Percentiles rank a stretch among this genome's conserved stretches.
phyloP scores from a whole-genome alignment of 306 rosid genomes.

The Trichosanthes cucumerina region DNA sequence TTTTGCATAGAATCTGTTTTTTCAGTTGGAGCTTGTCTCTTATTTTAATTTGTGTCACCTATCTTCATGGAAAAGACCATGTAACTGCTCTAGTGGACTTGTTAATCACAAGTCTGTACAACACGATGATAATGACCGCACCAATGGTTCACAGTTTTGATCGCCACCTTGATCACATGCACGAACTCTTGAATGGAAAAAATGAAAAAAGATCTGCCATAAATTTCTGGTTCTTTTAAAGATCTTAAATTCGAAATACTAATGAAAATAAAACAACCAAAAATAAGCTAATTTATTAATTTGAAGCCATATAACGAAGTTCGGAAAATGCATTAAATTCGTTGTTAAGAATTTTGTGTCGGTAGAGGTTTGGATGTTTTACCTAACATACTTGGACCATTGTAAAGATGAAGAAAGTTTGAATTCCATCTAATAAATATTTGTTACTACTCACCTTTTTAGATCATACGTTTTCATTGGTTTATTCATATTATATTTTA shows the following conservation, averaged over 20 bases:
- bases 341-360: neutral
- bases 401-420: neutral
- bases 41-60: neutral
- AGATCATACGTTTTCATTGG: too few relatives aligned
- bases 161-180: neutral
- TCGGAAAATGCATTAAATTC: neutral
- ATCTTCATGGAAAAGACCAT: neutral
- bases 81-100: neutral
- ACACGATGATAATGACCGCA: neutral
- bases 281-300: neutral
- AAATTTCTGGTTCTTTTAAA: neutral
- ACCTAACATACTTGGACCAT: neutral
- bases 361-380: neutral
- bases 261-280: neutral
- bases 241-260: neutral
- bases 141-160: neutral
- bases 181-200: neutral
- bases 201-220: neutral
- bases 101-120: neutral
- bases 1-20: neutral
- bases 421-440: neutral
- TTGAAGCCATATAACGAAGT: neutral
- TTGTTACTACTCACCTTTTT: neutral
- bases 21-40: neutral
- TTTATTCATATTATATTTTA: too few relatives aligned